Evolutionary conservation across 345 rosid genomes (phyloP).

Genomic region (Alliaria petiolata): DNA sequence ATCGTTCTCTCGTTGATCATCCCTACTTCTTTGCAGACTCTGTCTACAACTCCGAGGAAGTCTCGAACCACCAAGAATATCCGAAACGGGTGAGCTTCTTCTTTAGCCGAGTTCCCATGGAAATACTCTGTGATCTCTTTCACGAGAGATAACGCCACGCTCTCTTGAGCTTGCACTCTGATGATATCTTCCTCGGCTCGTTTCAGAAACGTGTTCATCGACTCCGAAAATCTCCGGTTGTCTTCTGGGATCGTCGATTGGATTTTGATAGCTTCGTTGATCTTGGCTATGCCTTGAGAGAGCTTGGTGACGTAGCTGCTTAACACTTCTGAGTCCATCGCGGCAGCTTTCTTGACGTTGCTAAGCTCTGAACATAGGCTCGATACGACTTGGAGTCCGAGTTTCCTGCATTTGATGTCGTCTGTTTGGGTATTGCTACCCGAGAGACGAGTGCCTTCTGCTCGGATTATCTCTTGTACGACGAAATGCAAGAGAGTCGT

Average conservation of each 20-base stretch:
- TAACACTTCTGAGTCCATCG: conserved; percentile 94
- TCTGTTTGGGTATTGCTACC: conserved; percentile 49
- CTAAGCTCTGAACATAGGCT: conserved; percentile 70
- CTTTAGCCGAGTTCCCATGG: conserved; percentile 98
- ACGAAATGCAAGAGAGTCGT: conserved; percentile 96
- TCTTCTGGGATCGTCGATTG: conserved; percentile 35
- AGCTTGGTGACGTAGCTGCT: conserved; percentile 79
- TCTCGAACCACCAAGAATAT: conserved; percentile 97
- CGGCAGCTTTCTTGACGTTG: conserved; percentile 93
- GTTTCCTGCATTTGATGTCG: conserved; percentile 75
- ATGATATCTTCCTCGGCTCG: conserved; percentile 74
- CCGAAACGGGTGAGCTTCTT: conserved; percentile 98
- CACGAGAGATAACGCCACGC: conserved; percentile 75
- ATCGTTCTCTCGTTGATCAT: conserved; percentile 79
- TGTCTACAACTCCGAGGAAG: conserved; percentile 74
- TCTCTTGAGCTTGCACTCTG: conserved; percentile 90
- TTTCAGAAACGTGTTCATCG: conserved; percentile 64
- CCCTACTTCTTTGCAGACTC: conserved; percentile 96
- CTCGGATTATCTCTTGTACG: conserved; percentile 91
- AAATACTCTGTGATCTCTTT: conserved; percentile 98
- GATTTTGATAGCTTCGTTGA: conserved; percentile 49
- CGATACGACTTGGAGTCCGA: conserved; percentile 92
- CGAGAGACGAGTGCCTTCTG: conserved; percentile 85
- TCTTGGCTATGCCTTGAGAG: conserved; percentile 61
- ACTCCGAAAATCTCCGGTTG: conserved; percentile 53